Conservation (phyloP, 176 grass and related monocot genomes). For the Puya raimondii region DNA sequence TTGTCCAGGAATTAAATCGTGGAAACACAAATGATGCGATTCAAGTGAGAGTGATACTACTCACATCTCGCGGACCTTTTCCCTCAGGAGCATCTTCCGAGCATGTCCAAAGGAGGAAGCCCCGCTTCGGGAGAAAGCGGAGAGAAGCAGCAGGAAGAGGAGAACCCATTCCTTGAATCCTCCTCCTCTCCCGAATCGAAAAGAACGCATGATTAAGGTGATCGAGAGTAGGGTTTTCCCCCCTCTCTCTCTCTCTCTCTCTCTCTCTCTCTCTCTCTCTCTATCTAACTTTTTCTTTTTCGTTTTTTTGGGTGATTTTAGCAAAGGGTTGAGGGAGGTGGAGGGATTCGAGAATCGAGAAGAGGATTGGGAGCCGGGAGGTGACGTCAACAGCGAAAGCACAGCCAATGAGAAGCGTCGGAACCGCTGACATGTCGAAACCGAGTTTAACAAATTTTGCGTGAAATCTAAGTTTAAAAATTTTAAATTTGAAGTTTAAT, state of each 20-base stretch:
- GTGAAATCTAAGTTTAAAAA: no score
- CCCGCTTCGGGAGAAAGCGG: not conserved
- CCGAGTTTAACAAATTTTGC: not conserved
- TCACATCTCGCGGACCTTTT: conserved; percentile 86
- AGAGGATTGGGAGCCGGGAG: not conserved
- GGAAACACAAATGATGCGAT: not conserved
- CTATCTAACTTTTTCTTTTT: no score
- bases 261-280: no score
- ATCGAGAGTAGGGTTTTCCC: no score
- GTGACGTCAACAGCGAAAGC: conserved; percentile 10
- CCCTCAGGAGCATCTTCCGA: conserved; percentile 59
- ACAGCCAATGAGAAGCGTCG: conserved; percentile 12
- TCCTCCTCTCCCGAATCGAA: not conserved
- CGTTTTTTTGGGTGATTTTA: not conserved
- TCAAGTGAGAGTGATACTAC: conserved; percentile 4
- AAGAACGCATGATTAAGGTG: not conserved
- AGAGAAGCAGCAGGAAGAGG: conserved; percentile 1
- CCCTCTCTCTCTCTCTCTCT: no score
- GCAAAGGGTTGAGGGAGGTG: not conserved
- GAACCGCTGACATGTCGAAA: conserved; percentile 5
- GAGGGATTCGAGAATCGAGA: not conserved
- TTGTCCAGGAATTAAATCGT: no score
- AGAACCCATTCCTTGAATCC: not conserved
- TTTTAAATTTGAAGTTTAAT: no score
- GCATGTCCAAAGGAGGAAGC: conserved; percentile 35